Evolutionary conservation across 2,329 filamentous ascomycete species (phyloP), one percentile per base, ranked within the genome.

Genomic region (Cadophora gregata): DNA sequence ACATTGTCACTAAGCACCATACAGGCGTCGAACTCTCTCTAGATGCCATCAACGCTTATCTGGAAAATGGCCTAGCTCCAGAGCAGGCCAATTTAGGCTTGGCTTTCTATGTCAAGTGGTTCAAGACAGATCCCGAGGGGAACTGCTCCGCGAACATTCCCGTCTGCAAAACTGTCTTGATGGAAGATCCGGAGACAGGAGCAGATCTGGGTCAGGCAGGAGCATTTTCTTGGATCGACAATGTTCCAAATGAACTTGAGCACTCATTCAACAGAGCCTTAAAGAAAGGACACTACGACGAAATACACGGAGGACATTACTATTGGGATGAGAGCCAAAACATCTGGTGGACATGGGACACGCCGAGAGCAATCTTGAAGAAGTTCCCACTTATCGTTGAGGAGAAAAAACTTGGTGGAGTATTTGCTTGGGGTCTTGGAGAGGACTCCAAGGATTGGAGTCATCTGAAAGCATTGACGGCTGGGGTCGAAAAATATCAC

Each of bases 341-440:
- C 63, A 75, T 89, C 33, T 93, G 90, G 84, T 93, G 91, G 91
- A 89, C 89, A 0, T 93, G 88, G 81, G 91, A 93, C 67, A 90
- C 88, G 0, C 81, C 84, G 0, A 81, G 82, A 8, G 81, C 87
- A 14, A 88, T 93, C 60, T 71, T 76, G 14, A 79, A 80, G 65
- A 93, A 93, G 79, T 86, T 92, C 66, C 78, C 82, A 3, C 76
- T 83, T 4, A 83, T 93, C 42, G 81, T 92, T 3, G 79, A 81
- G 33, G 80, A 80, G 36, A 83, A 84, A 74, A 77, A 80, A 0
- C 76, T 93, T 0, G 90, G 90, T 1, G 91, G 91, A 19, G 86
- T 91, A 4, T 92, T 93, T 83, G 90, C 90, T 0, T 93, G 90
- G 90, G 90, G 88, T 24, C 74, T 93, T 66, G 90, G 89, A 1